phyloP scores from a whole-genome alignment of 352 stramenopile species.

The Phytophthora constricta region DNA sequence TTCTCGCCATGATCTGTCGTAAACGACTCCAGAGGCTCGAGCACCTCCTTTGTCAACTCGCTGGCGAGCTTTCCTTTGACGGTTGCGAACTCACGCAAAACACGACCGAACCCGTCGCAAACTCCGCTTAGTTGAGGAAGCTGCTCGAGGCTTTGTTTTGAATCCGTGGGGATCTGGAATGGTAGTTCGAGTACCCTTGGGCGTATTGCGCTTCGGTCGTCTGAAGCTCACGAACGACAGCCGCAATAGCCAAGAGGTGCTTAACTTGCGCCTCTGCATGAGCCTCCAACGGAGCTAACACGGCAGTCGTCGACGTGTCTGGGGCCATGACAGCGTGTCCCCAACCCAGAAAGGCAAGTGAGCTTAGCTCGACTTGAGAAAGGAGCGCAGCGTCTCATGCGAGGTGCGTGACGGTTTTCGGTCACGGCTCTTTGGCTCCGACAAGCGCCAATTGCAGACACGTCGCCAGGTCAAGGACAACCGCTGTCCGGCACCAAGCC shows the following conservation, averaged over 20 bases:
- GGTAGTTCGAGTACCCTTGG: conserved; percentile 35
- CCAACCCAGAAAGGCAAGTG: conserved; percentile 28
- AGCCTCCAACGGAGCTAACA: conserved; percentile 35
- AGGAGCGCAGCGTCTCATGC: conserved; percentile 12
- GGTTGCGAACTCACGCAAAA: conserved; percentile 26
- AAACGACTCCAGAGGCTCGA: conserved; percentile 43
- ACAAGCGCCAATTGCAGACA: conserved; percentile 2
- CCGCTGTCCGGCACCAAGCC: background rate
- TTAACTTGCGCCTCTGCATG: conserved; percentile 41
- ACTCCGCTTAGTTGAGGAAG: conserved; percentile 35
- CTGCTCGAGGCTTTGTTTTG: conserved; percentile 6
- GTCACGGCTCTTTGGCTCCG: conserved; percentile 15
- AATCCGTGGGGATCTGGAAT: conserved; percentile 17
- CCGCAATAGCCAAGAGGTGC: conserved; percentile 28
- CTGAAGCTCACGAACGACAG: conserved; percentile 46
- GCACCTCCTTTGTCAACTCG: conserved; percentile 38
- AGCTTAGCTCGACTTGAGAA: conserved; percentile 3
- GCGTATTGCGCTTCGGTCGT: conserved; percentile 47
- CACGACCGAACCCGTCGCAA: conserved; percentile 32
- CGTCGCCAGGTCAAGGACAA: conserved; percentile 8
- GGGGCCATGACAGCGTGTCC: conserved; percentile 21
- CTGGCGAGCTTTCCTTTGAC: conserved; percentile 30
- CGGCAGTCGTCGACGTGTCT: conserved; percentile 7
- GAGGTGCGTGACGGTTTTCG: conserved; percentile 8
- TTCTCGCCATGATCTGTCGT: conserved; percentile 45